A percentile compares a stretch with the other conserved stretches of the same genome.
Evolutionary conservation across 305 asterid genomes (phyloP).

Genomic region (Fraxinus ornus): DNA sequence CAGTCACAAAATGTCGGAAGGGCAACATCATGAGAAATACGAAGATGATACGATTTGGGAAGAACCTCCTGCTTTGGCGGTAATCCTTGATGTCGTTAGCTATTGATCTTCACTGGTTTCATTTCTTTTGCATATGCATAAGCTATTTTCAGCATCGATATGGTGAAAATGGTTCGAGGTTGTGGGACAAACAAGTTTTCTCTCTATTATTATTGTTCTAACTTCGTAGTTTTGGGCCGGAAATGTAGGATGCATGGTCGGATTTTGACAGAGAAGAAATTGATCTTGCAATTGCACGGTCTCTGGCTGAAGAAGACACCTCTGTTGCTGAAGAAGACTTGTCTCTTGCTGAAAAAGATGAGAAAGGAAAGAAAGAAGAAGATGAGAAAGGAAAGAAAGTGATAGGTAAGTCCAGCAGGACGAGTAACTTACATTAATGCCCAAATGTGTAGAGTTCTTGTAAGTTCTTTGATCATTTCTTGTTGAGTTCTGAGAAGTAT

Average conservation of each 20-base stretch:
- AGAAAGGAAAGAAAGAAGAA: constrained; percentile 22
- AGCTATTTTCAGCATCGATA: not conserved
- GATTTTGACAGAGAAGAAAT: constrained; percentile 86
- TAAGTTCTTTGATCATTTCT: constrained; percentile 17
- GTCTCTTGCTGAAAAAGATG: constrained; percentile 6
- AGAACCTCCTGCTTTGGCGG: constrained; percentile 56
- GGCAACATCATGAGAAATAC: constrained; percentile 68
- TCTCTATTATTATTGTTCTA: constrained; percentile 16
- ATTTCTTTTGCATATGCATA: not conserved
- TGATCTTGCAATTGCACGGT: constrained; percentile 80
- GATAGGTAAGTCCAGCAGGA: constrained; percentile 52
- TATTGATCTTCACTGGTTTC: constrained; percentile 5
- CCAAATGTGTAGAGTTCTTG: constrained; percentile 21
- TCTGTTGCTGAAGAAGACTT: constrained; percentile 17
- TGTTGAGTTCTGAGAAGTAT: not conserved
- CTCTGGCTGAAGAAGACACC: constrained; percentile 59
- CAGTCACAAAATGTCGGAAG: constrained; percentile 60
- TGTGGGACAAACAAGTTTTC: not conserved
- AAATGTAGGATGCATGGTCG: constrained; percentile 60
- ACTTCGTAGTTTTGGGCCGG: constrained; percentile 24
- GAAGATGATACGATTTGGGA: constrained; percentile 66
- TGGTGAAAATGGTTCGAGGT: constrained; percentile 6
- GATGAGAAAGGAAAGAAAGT: constrained; percentile 74
- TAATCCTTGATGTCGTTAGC: constrained; percentile 30
- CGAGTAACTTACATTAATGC: not conserved